Evolutionary conservation across 352 stramenopile genomes (phyloP), one percentile per base, ranked within the genome.

Genomic region (Phytopythium oedochilum): DNA sequence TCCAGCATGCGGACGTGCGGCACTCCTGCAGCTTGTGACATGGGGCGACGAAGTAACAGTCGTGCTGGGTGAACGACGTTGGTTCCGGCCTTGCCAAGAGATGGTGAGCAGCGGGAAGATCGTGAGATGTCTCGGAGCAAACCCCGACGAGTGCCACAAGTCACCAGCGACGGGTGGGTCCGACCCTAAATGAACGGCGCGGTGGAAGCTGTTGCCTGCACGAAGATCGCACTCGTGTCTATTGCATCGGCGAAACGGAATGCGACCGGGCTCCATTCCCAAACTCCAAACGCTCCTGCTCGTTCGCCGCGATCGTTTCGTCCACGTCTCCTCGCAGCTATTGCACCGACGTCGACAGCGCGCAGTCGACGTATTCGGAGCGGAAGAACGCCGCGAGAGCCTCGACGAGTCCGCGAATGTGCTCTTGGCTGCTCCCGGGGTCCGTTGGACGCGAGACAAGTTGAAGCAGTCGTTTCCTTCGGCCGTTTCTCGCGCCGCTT

Each of bases 1-100:
- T 49, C 42, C 5, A 25, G 10, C 36, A 53, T 51, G n/a, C 47
- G 32, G 55, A 56, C 35, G 28, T 61, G 55, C 1, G 34, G 14
- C 31, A 61, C 47, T 18, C n/a, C 43, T 32, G 10, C 22, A 18
- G 14, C 14, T 42, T 63, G n/a, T 6, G 28, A 44, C 44, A 64
- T 54, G 8, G 32, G 2, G 20, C 8, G n/a, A 9, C 31, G 5
- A 34, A 12, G 0, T 26, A n/a, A 17, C n/a, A n/a, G n/a, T n/a
- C n/a, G n/a, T n/a, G n/a, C n/a, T n/a, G n/a, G n/a, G n/a, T n/a
- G n/a, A n/a, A n/a, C n/a, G n/a, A n/a, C n/a, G n/a, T n/a, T n/a
- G n/a, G n/a, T n/a, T n/a, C n/a, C n/a, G n/a, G n/a, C n/a, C n/a
- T n/a, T n/a, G n/a, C n/a, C n/a, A n/a, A n/a, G n/a, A n/a, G n/a